These are phyloP conservation scores for Erysiphe neolycopersici DNA, from an alignment of 2,329 filamentous ascomycete genomes.

Conservation along the genomic window DNA sequence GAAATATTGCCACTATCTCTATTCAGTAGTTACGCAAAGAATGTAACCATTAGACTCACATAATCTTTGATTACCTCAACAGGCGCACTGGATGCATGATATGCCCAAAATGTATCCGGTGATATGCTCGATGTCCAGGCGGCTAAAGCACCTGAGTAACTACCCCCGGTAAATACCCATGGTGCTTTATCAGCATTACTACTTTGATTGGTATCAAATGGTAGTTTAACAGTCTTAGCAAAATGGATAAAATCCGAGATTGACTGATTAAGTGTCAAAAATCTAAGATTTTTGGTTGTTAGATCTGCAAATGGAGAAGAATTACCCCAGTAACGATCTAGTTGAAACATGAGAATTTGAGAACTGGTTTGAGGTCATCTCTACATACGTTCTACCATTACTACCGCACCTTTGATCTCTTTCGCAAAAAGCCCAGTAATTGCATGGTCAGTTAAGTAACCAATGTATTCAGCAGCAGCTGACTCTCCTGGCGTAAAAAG, in stretches of 20 bases:
- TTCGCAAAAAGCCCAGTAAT: constrained; percentile 24
- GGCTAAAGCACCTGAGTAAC: constrained; percentile 27
- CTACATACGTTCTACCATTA: constrained; percentile 25
- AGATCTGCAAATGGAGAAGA: constrained; percentile 25
- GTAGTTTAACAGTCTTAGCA: constrained; percentile 23
- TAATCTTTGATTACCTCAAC: constrained; percentile 28
- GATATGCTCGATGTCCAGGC: constrained; percentile 26
- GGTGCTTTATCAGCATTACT: constrained; percentile 25
- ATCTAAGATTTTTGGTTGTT: constrained; percentile 24
- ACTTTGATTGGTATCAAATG: constrained; percentile 22
- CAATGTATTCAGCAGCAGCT: constrained; percentile 19
- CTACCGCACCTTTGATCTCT: constrained; percentile 24
- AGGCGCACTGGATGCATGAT: constrained; percentile 27
- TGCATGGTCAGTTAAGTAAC: constrained; percentile 23
- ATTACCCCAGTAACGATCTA: constrained; percentile 29
- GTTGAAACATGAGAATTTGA: too few relatives aligned
- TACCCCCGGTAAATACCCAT: constrained; percentile 29
- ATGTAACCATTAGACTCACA: constrained; percentile 8
- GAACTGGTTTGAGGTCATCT: neutral
- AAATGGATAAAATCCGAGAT: constrained; percentile 27
- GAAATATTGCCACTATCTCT: constrained; percentile 26
- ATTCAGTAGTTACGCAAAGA: neutral
- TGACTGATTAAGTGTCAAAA: constrained; percentile 25
- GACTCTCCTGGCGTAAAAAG: constrained; percentile 26
- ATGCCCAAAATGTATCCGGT: constrained; percentile 32